Percentiles rank a stretch among this genome's conserved stretches.
Conservation (phyloP, 164 flowering plant genomes). For the Cinnamomum micranthum region DNA sequence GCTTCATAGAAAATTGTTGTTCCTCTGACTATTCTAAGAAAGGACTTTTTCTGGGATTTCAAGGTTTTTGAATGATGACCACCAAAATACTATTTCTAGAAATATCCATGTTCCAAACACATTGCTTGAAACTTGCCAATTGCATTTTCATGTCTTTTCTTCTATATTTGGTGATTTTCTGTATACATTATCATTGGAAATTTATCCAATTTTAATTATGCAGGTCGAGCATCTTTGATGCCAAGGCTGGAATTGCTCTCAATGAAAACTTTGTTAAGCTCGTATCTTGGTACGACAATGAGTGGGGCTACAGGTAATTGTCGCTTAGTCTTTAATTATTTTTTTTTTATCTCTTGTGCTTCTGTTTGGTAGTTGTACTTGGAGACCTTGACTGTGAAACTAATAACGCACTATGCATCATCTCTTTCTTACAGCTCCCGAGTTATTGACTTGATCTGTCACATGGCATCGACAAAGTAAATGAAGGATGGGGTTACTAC, state of each 20-base stretch:
- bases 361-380: background rate
- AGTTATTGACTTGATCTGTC: slow-evolving; percentile 1
- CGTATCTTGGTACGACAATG: slow-evolving; percentile 74
- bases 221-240: slow-evolving; percentile 75
- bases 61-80: no score
- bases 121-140: background rate
- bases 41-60: no score
- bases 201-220: background rate
- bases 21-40: no score
- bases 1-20: background rate
- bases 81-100: no score
- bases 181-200: background rate
- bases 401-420: no score
- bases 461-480: background rate
- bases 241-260: slow-evolving; percentile 73
- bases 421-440: background rate
- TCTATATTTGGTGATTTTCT: background rate
- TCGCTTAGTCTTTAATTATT: background rate
- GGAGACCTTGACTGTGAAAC: background rate
- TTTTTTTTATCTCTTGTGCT: background rate
- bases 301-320: slow-evolving; percentile 68
- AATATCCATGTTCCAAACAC: background rate
- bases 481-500: background rate
- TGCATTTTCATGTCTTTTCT: background rate
- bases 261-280: slow-evolving; percentile 49